Base-by-base conservation (phyloP, 2,329 filamentous ascomycete genomes). In the Myriangium duriaei region DNA sequence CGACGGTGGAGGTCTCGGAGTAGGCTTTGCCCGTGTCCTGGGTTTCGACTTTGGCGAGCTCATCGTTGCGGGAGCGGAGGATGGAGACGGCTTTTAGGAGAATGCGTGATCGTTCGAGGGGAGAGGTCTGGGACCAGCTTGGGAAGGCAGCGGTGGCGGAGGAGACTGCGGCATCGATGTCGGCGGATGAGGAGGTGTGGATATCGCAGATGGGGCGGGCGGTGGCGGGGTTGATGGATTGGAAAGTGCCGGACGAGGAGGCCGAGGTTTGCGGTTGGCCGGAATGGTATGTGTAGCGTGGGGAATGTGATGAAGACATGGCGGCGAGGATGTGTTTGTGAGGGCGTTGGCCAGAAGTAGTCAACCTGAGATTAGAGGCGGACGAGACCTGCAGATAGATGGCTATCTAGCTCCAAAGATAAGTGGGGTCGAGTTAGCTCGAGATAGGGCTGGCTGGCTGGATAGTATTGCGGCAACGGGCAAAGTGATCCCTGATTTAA, bases 11-110 rank as follows among this genome's bases (percentile, higher is more conserved):
- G 3, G 86, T 93, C 61, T 93, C 85, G 3, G 79, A 80, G 59
- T 72, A 88, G 5, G 85, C 75, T 59, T 92, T 92, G 54, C 86
- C 85, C 0, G 85, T 92, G 58, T 93, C 85, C 51, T 79, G 68
- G 2, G 84, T 92, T 63, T 93, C 85, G 40, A 84, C 66, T 40
- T 69, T 70, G 35, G 85, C 85, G 30, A 93, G 77, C 40, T 77
- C 75, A 52, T 92, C 81, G 58, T 92, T 92, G 46, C 77, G 74
- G 46, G 74, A 63, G 32, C 84, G 79, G 10, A 93, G 68, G 11
- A 93, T 61, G 32, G 72, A 62, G 12, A 81, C 84, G 2, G 85
- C 84, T 54, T 74, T 76, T 18, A 85, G 79, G 7, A 93, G 74
- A 48, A 92, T 79, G 41, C 81, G 76, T 1, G 83, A 76, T 41